Evolutionary conservation across 75 land plant species (phyloP).

Genomic region (Adiantum capillusveneris): DNA sequence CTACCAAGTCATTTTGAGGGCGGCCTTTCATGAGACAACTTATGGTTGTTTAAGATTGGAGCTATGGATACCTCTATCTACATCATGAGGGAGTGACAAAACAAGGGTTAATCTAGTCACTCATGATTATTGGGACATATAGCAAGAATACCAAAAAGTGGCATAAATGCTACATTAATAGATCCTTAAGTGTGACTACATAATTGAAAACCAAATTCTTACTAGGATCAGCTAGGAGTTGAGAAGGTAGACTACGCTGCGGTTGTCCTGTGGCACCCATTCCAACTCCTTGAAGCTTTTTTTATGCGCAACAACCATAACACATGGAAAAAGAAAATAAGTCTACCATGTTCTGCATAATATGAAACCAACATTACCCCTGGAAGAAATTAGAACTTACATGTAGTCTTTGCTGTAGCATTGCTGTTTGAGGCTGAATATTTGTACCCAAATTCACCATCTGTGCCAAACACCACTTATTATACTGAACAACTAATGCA

Average conservation of each 20-base stretch:
- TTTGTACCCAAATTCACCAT: not conserved
- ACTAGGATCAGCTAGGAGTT: constrained; percentile 19
- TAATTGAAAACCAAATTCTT: constrained; percentile 1
- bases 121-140: not conserved
- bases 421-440: constrained; percentile 1
- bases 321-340: not conserved
- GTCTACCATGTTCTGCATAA: not conserved
- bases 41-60: too few species aligned
- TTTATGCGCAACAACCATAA: too few species aligned
- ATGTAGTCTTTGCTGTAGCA: constrained; percentile 10
- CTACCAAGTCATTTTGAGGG: too few species aligned
- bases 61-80: too few species aligned
- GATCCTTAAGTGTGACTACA: not conserved
- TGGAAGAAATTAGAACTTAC: constrained; percentile 3
- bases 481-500: too few species aligned
- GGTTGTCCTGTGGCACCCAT: constrained; percentile 20
- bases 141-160: not conserved
- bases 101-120: not conserved
- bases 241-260: constrained; percentile 19
- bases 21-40: too few species aligned
- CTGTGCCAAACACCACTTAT: not conserved
- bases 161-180: not conserved
- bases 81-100: not conserved
- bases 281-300: constrained; percentile 2
- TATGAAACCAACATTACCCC: not conserved